These are phyloP conservation scores for Chytriomyces sp. DNA, from an alignment of 192 early-diverging fungal species.

Conservation along the genomic window DNA sequence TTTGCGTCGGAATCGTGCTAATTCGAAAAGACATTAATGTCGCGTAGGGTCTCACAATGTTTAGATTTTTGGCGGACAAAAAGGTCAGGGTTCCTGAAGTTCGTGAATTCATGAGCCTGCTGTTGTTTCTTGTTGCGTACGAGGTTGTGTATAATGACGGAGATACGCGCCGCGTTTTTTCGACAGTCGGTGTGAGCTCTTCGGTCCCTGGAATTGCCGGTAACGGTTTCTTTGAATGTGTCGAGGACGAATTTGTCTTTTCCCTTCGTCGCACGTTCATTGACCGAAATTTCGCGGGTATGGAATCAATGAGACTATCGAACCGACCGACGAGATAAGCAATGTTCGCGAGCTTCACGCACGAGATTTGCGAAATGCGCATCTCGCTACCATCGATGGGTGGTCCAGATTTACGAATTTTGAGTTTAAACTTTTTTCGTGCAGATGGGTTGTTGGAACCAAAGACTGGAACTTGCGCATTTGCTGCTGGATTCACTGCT, in stretches of 20 bases:
- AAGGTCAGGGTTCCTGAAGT: constrained; percentile 7
- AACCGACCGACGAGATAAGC: constrained; percentile 32
- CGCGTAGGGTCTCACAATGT: constrained; percentile 7
- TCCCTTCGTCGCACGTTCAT: too few relatives aligned
- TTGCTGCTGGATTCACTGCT: constrained; percentile 1
- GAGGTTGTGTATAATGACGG: not conserved
- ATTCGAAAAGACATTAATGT: constrained; percentile 18
- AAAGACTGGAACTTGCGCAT: not conserved
- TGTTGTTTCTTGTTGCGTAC: not conserved
- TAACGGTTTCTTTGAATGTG: too few relatives aligned
- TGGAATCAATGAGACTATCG: constrained; percentile 27
- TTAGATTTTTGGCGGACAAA: not conserved
- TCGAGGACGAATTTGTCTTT: too few relatives aligned
- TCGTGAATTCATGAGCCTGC: not conserved
- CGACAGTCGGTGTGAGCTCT: not conserved
- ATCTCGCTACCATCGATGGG: constrained; percentile 40
- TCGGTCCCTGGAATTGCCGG: too few relatives aligned
- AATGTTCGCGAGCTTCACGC: constrained; percentile 50
- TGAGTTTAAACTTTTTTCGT: constrained; percentile 37
- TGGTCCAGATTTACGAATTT: constrained; percentile 36
- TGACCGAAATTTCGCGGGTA: constrained; percentile 7
- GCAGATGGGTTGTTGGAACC: not conserved
- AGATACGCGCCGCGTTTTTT: not conserved
- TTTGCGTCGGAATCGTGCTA: not conserved
- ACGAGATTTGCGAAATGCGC: constrained; percentile 37